phyloP scores from a whole-genome alignment of 1,284 basidiomycete species.

The Apiotrichum laibachii region DNA sequence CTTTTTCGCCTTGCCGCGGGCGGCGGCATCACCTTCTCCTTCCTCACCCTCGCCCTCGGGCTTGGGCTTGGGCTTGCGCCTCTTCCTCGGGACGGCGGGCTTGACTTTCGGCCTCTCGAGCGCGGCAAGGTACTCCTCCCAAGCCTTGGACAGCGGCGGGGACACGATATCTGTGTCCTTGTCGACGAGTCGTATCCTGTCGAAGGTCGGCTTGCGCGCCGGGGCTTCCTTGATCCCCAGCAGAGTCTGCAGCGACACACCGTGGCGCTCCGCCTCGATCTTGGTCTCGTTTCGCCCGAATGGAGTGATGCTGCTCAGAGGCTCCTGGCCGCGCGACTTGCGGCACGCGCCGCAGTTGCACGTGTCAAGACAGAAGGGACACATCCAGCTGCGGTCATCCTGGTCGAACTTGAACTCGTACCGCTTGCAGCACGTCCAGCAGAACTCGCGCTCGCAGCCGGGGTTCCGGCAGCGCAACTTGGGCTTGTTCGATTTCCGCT shows the following conservation, averaged over 20 bases:
- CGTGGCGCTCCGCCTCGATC: constrained; percentile 1
- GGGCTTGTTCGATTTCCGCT: constrained; percentile 35
- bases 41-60: no score
- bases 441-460: constrained; percentile 35
- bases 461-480: constrained; percentile 48
- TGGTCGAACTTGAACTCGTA: constrained; percentile 47
- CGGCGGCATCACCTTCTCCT: no score
- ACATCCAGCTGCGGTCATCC: constrained; percentile 43
- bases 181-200: constrained; percentile 39
- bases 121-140: constrained; percentile 10
- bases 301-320: not conserved
- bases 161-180: constrained; percentile 29
- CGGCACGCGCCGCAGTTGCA: constrained; percentile 5
- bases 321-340: not conserved
- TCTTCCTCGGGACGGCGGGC: not conserved
- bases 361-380: constrained; percentile 39
- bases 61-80: not conserved
- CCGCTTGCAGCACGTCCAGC: constrained; percentile 43
- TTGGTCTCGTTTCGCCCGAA: not conserved
- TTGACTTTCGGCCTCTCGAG: constrained; percentile 3
- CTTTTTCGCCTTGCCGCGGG: not conserved
- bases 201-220: constrained; percentile 22
- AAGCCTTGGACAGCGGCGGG: constrained; percentile 26
- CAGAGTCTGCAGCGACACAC: constrained; percentile 31
- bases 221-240: constrained; percentile 25